A percentile compares a stretch with the other conserved stretches of the same genome.
phyloP scores from a whole-genome alignment of 257 asterid genomes.

The Perilla frutescens region DNA sequence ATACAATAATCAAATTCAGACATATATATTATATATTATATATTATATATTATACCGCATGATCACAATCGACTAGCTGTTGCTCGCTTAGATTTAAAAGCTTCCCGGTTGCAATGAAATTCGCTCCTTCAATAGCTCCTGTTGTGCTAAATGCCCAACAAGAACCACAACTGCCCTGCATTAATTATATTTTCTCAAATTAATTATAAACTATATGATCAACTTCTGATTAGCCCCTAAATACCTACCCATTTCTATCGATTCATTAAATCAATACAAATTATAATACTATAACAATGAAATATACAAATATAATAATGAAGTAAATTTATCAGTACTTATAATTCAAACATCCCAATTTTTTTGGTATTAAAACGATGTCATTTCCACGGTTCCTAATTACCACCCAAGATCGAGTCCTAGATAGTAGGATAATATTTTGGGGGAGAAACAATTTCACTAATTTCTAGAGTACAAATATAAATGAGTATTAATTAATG shows the following conservation, averaged over 20 bases:
- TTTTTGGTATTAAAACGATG: no score
- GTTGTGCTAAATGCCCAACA: slow-evolving; percentile 98
- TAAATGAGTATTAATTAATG: no score
- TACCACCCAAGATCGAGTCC: no score
- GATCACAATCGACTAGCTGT: slow-evolving; percentile 89
- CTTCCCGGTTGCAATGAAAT: slow-evolving; percentile 75
- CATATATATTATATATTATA: neutral
- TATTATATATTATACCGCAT: slow-evolving; percentile 44
- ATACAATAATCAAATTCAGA: neutral
- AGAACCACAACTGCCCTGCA: slow-evolving; percentile 84
- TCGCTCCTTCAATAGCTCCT: slow-evolving; percentile 83
- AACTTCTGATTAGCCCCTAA: neutral
- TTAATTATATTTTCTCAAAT: neutral
- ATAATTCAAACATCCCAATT: no score
- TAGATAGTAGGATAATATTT: no score
- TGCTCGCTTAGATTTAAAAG: slow-evolving; percentile 84
- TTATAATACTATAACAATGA: no score
- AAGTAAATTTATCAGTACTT: neutral
- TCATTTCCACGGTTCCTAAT: no score
- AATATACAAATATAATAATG: neutral
- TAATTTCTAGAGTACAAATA: no score
- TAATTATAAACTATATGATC: neutral
- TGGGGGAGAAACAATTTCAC: no score
- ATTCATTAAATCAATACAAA: no score
- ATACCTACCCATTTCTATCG: no score